Evolutionary conservation across 176 grass and related monocot genomes (phyloP).

Genomic region (Cocos nucifera): DNA sequence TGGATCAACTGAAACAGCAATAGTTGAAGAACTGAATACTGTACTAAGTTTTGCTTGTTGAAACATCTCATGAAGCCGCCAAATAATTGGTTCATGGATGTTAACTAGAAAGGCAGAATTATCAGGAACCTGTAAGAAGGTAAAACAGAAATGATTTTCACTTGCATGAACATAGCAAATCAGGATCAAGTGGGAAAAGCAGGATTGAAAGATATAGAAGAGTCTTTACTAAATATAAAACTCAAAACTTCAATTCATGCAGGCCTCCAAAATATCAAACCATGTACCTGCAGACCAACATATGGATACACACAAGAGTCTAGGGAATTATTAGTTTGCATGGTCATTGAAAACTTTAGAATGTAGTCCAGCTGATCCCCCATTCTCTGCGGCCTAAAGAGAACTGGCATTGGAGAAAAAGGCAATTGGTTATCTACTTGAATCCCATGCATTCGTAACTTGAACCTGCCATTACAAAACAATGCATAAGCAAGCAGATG

Average conservation of each 20-base stretch:
- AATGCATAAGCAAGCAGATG: constrained; percentile 12
- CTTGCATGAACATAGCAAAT: too few relatives aligned
- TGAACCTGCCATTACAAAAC: constrained; percentile 48
- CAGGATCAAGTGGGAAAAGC: too few relatives aligned
- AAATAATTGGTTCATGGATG: constrained; percentile 91
- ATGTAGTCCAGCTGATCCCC: constrained; percentile 64
- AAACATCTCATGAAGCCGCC: constrained; percentile 91
- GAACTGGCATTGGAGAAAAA: constrained; percentile 91
- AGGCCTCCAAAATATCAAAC: not conserved
- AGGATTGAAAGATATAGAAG: not conserved
- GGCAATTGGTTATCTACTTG: constrained; percentile 92
- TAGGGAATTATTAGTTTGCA: constrained; percentile 89
- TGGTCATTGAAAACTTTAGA: constrained; percentile 80
- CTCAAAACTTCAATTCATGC: not conserved
- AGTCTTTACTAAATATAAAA: constrained; percentile 3
- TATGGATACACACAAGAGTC: constrained; percentile 90
- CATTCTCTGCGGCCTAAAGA: constrained; percentile 64
- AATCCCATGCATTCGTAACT: constrained; percentile 74
- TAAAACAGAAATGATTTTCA: not conserved
- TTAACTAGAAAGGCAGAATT: constrained; percentile 88
- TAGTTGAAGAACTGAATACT: constrained; percentile 48
- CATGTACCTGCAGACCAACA: constrained; percentile 77
- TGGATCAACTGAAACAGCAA: constrained; percentile 90
- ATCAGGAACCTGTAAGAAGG: constrained; percentile 57
- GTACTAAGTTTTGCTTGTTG: constrained; percentile 71